Base-by-base conservation (phyloP, 371 early-diverging fungal species). In the Cokeromyces recurvatus region DNA sequence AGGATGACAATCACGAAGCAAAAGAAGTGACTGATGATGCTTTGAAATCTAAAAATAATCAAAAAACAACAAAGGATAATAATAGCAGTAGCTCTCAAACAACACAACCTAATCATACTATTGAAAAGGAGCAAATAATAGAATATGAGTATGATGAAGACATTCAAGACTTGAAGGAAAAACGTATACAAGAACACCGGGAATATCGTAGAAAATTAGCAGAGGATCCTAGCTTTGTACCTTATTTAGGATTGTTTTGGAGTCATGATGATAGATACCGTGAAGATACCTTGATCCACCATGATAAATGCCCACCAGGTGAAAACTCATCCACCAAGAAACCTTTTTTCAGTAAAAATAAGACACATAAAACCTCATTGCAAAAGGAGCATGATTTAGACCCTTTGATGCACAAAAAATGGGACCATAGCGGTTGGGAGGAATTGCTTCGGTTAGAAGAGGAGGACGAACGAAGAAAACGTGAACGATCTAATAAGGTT, bases 181-280 rank as follows among this genome's bases (percentile, higher is more conserved):
- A 64, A 25, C 73, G 70, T 19, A 57, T 70, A 14, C 51, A 68
- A 37, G 79, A 75, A 43, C 64, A 74, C 21, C 73, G 68, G 32
- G 82, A 78, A 50, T 78, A 79, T 38, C 65, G 78, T 36, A 62
- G 68, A 34, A 76, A 72, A 24, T 46, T 78, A 31, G 77, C 67
- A n/a, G 74, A 77, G 23, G 79, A 79, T 49, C 79, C 81, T 3
- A 74, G 75, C 14, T 81, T 81, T 57, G 77, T 74, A 8, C 79
- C 81, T 3, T 74, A 78, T 32, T 70, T 73, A 22, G 78, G 79
- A 3, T 61, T 67, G 38, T 79, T 81, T 48, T 79, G 82, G 78
- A 70, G 74, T 14, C 79, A 81, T 48, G 78, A 79, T 51, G 77
- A 79, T 53, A 68, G 79, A 11, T 79, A 69, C 51, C 55, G 78